Evolutionary conservation across 768 basidiomycete genomes (phyloP), one percentile per base, ranked within the genome.

Genomic region (Clavaria fumosa): DNA sequence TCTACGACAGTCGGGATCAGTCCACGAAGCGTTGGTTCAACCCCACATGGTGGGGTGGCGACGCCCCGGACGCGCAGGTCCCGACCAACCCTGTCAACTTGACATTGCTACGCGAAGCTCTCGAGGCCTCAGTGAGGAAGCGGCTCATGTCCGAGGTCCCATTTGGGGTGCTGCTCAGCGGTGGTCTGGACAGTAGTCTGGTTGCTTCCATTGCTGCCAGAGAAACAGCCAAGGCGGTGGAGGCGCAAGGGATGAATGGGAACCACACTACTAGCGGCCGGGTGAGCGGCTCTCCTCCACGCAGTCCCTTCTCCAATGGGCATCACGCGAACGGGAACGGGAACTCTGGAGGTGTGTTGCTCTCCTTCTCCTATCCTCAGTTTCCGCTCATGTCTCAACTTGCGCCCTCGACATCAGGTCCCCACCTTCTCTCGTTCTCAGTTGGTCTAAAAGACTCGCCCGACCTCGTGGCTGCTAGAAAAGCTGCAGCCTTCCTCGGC

Each of bases 121-220:
- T 99, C 20, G 95, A 97, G 59, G 78, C 70, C 21, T 86, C 95
- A 10, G 95, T 99, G 34, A 71, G 77, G 50, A 99, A 97, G 57
- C 70, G 95, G 34, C 62, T 99, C 14, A 99, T 99, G 95, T 83
- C 82, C 21, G 95, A 99, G 58, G 95, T 97, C 7, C 95, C 95
- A 2, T 99, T 91, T 47, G 95, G 95, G 41, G 95, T 99, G 11
- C 69, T 99, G 28, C 70, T 99, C 40, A 88, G 82, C 43, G 95
- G 95, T 33, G 95, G 95, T 15, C 62, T 99, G 38, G 95, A 99
- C 54, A 90, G 85, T 51, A 91, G 86, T 52, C 62, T 99, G 58
- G 96, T 99, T 47, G 95, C 95, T 9, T 68, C 89, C 14, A 86
- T 99, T 50, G 95, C 95, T 5, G 77, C 86, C 0, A 66, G 93